Conservation (phyloP, 805 yeast genomes). For the Zygotorulaspora danielsina region DNA sequence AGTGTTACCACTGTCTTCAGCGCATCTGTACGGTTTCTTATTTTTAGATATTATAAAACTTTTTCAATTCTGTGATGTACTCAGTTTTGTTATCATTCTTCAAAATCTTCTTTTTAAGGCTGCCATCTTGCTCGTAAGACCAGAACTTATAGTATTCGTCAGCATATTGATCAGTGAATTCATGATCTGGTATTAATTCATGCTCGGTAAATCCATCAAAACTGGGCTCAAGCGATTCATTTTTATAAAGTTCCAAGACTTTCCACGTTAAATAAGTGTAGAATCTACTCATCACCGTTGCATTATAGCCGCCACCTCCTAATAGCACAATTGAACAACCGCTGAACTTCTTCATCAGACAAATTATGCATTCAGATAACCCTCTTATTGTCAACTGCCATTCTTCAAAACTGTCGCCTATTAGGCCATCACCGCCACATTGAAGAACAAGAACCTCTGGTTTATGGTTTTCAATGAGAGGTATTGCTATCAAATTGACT, state of each 20-base stretch:
- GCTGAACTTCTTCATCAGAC: conserved; percentile 26
- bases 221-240: neutral
- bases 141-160: conserved; percentile 48
- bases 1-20: conserved; percentile 3
- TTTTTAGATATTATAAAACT: conserved; percentile 6
- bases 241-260: conserved; percentile 14
- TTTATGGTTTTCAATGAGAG: conserved; percentile 36
- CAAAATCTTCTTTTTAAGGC: conserved; percentile 32
- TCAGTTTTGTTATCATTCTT: conserved; percentile 29
- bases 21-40: neutral
- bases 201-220: conserved; percentile 29
- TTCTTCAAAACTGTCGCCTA: conserved; percentile 57
- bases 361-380: conserved; percentile 36
- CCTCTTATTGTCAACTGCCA: conserved; percentile 66
- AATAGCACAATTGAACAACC: conserved; percentile 36
- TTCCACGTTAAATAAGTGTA: conserved; percentile 42
- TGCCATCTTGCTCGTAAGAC: conserved; percentile 38
- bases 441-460: conserved; percentile 60
- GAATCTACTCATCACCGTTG: conserved; percentile 54
- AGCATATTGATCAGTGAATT: conserved; percentile 40
- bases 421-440: conserved; percentile 71
- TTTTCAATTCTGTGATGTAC: conserved; percentile 5
- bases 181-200: conserved; percentile 53
- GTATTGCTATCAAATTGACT: conserved; percentile 41
- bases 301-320: conserved; percentile 80